Base-by-base conservation (phyloP, 441 rosid genomes). In the Eruca vesicaria region DNA sequence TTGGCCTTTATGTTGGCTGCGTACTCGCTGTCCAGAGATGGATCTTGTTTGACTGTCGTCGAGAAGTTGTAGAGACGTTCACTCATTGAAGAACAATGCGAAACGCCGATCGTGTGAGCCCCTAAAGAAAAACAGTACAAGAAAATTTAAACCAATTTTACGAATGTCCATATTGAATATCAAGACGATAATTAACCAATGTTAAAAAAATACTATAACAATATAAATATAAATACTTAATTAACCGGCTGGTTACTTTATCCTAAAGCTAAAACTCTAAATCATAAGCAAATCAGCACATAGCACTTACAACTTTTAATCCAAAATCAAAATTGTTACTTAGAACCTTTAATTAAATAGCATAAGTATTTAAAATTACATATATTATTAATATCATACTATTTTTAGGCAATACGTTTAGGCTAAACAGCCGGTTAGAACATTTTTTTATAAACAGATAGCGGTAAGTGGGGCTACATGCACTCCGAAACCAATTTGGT, bases 41-140 rank as follows among this genome's bases (percentile, higher is more conserved):
- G 98, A 67, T 90, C 96, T 69, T 83, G 82, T 28, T 77, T 81
- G 1, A 89, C 81, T 9, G 66, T 77, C 3, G 89, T 89, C 0
- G 83, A 78, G 84, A 89, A 94, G 65, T 90, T 92, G 89, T 87
- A 90, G 7, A 94, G 85, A 21, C 92, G 85, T 66, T 38, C 35
- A 0, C 83, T 53, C 70, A 92, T 80, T 19, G 95, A 68, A 7
- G 88, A 55, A 77, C 97, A 94, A 57, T 89, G 97, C 0, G 97
- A 18, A 0, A 92, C 19, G 1, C 97, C 97, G 14, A 92, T 90
- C 7, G 95, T 94, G 81, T 90, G 98, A 20, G 94, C 96, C 15
- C 96, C 98, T 93, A 78, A 48, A 19, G 14, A 11, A 64, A 56
- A 15, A 18, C 6, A 20, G 7, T 48, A 16, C 15, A 48, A 9